Base-by-base conservation (phyloP, 345 rosid species). In the Melastoma malabathricum region DNA sequence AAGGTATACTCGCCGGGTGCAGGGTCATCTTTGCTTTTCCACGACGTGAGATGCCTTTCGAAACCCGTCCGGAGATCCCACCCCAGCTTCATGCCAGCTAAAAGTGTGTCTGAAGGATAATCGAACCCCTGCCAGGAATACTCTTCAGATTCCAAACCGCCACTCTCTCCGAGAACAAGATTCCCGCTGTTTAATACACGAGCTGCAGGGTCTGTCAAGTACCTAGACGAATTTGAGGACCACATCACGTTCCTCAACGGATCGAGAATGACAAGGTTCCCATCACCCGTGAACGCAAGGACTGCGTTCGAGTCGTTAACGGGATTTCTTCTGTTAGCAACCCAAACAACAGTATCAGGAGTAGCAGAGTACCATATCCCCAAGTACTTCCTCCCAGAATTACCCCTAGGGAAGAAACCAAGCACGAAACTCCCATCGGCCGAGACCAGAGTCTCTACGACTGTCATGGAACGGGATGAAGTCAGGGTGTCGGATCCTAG, bases 111-210 rank as follows among this genome's bases (percentile, higher is more conserved):
- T 0, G 72, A 61, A 10, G 78, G 80, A 31, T 66, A 45, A 39
- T 74, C 75, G 44, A 77, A 76, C 46, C 80, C 73, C 61, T 73
- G 75, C 85, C 76, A 74, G 16, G 64, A 3, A 17, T 18, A 47
- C 47, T 13, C 16, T 19, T 27, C 54, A 22, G 25, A 23, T 22
- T 18, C 46, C 5, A 6, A 10, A 34, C 16, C 7, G 15, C 13
- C 5, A 13, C 17, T 46, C 5, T 67, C 72, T 29, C 53, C 64
- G 2, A 76, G 44, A 20, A 76, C 71, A 4, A 80, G 64, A 44
- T 80, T 77, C 16, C 83, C 78, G 3, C 77, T 47, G 6, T 74
- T 74, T 41, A 69, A 44, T 18, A 80, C 38, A 50, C 63, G 74
- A 6, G 56, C 47, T n/a, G 59, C 63, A 14, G 72, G 73, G 39